These are phyloP conservation scores for Diaporthe capsici DNA, from an alignment of 2,329 filamentous ascomycete species.

Conservation along the genomic window DNA sequence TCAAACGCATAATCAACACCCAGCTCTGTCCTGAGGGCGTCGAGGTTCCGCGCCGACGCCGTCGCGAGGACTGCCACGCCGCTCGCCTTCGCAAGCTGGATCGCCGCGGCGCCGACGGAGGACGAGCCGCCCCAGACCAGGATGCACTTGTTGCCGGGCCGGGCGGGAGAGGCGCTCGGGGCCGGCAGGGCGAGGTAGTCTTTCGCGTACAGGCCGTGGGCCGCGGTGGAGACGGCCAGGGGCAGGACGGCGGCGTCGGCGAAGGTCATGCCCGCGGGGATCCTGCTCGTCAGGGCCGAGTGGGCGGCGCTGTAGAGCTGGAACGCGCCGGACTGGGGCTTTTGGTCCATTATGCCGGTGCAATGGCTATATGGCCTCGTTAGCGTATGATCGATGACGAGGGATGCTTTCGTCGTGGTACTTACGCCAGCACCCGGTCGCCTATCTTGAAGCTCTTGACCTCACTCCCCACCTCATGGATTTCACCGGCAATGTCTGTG, in stretches of 20 bases:
- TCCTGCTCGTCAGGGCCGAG: conserved; percentile 16
- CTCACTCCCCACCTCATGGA: conserved; percentile 42
- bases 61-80: conserved; percentile 39
- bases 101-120: conserved; percentile 34
- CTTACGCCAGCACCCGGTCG: conserved; percentile 44
- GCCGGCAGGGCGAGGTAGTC: conserved; percentile 31
- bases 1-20: conserved; percentile 37
- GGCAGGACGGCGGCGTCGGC: conserved; percentile 33
- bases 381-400: not conserved
- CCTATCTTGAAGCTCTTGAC: conserved; percentile 44
- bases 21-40: not conserved
- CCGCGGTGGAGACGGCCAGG: conserved; percentile 37
- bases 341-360: conserved; percentile 13
- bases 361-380: conserved; percentile 11
- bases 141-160: not conserved
- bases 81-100: conserved; percentile 39
- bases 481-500: conserved; percentile 44
- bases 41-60: conserved; percentile 37
- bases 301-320: conserved; percentile 37
- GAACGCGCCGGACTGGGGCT: conserved; percentile 40
- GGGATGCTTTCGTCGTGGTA: not conserved
- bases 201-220: conserved; percentile 28
- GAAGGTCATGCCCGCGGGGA: conserved; percentile 25
- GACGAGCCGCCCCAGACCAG: conserved; percentile 42
- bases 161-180: conserved; percentile 37